A percentile compares a stretch with the other conserved stretches of the same genome.
Evolutionary conservation across 2,329 filamentous ascomycete genomes (phyloP).

Genomic region (Fusarium proliferatum): DNA sequence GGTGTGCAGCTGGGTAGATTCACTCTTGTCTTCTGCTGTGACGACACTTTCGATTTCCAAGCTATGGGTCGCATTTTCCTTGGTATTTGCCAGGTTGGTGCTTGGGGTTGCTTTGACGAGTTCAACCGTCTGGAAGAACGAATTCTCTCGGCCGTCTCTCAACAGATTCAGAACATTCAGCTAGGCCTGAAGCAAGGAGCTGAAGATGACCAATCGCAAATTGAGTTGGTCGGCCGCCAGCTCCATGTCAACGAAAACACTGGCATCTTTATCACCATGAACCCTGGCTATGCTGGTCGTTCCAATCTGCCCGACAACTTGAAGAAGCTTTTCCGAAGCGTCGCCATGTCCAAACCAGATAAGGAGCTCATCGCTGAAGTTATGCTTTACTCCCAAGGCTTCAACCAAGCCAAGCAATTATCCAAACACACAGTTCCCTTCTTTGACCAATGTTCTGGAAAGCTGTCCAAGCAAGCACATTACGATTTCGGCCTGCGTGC

Average conservation of each 20-base stretch:
- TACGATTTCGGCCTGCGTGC: conserved; percentile 99
- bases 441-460: conserved; percentile 88
- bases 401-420: conserved; percentile 93
- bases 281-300: conserved; percentile 96
- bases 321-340: conserved; percentile 99
- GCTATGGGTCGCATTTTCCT: conserved; percentile 99
- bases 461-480: conserved; percentile 94
- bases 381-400: conserved; percentile 99
- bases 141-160: conserved; percentile 96
- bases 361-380: conserved; percentile 99
- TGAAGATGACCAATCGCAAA: conserved; percentile 85
- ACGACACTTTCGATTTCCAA: conserved; percentile 99
- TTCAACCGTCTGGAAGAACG: conserved; percentile 99
- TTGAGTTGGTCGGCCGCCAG: conserved; percentile 93
- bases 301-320: conserved; percentile 98
- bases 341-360: conserved; percentile 99
- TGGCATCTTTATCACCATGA: conserved; percentile 99
- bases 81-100: conserved; percentile 98
- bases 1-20: conserved; percentile 97
- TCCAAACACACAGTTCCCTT: conserved; percentile 98
- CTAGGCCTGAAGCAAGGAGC: conserved; percentile 88
- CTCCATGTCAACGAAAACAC: conserved; percentile 91
- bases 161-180: conserved; percentile 99
- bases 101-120: conserved; percentile 99
- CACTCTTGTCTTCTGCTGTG: conserved; percentile 98